A percentile compares a stretch with the other conserved stretches of the same genome.
phyloP scores from a whole-genome alignment of 2,329 filamentous ascomycete genomes.

The Sphaerulina vaccinii region DNA sequence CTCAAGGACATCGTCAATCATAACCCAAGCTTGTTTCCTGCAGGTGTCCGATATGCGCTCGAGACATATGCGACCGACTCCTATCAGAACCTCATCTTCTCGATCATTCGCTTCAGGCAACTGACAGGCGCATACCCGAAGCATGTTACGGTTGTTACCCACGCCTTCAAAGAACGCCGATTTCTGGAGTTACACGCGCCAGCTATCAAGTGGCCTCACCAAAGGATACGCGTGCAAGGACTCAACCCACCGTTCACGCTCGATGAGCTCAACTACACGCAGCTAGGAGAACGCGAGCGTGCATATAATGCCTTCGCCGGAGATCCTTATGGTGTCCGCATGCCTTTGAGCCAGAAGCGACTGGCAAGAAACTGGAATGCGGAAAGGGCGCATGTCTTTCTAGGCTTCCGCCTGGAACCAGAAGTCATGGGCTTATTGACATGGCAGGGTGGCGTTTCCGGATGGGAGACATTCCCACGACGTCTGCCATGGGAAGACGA shows the following conservation, averaged over 20 bases:
- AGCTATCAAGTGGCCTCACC: slow-evolving; percentile 45
- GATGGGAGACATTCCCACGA: slow-evolving; percentile 28
- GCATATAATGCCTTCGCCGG: slow-evolving; percentile 41
- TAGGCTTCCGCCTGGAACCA: slow-evolving; percentile 27
- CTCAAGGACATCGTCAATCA: slow-evolving; percentile 22
- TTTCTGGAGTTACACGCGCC: slow-evolving; percentile 43
- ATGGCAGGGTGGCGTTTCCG: slow-evolving; percentile 34
- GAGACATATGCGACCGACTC: slow-evolving; percentile 67
- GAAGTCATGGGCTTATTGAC: slow-evolving; percentile 27
- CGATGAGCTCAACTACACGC: slow-evolving; percentile 39
- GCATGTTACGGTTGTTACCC: slow-evolving; percentile 46
- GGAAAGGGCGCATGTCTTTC: slow-evolving; percentile 22
- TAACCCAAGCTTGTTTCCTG: slow-evolving; percentile 23
- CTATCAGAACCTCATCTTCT: slow-evolving; percentile 80
- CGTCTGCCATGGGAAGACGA: slow-evolving; percentile 32
- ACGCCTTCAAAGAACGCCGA: slow-evolving; percentile 48
- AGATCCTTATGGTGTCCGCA: slow-evolving; percentile 42
- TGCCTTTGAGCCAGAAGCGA: slow-evolving; percentile 41
- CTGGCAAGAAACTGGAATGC: slow-evolving; percentile 42
- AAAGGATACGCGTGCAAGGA: slow-evolving; percentile 44
- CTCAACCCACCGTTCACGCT: slow-evolving; percentile 46
- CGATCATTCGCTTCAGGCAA: slow-evolving; percentile 57
- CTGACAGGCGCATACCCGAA: slow-evolving; percentile 43
- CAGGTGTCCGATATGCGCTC: slow-evolving; percentile 22
- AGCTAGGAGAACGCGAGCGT: slow-evolving; percentile 39